These are phyloP conservation scores for Acanthamoeba triangularis DNA, from an alignment of 208 protist species.

Conservation along the genomic window DNA sequence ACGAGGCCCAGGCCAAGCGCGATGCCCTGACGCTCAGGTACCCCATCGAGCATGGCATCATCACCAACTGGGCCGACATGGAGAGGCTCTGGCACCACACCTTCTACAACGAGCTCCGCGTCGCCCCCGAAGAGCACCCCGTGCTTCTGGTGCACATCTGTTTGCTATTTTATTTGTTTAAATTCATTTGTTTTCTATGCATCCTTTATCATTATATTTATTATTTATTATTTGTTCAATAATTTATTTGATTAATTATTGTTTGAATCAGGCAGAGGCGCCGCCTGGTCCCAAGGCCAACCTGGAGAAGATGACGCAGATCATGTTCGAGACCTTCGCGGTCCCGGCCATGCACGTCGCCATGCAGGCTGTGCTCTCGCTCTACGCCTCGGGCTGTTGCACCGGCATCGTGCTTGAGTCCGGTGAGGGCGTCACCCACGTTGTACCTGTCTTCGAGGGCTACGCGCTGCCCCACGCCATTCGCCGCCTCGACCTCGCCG, in stretches of 20 bases:
- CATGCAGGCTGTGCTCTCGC: conserved; percentile 95
- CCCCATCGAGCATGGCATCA: conserved; percentile 98
- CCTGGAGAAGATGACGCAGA: conserved; percentile 94
- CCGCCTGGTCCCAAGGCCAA: background rate
- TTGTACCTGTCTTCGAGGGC: conserved; percentile 98
- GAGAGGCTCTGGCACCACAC: conserved; percentile 97
- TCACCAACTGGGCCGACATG: conserved; percentile 98
- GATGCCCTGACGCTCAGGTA: conserved; percentile 95
- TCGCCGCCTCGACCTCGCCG: conserved; percentile 96
- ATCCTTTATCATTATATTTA: too few species aligned
- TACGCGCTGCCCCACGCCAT: conserved; percentile 93
- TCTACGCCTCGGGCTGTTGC: conserved; percentile 97
- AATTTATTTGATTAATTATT: too few species aligned
- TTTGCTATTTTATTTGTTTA: too few species aligned
- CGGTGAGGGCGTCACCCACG: conserved; percentile 99
- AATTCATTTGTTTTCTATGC: too few species aligned
- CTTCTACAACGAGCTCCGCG: conserved; percentile 88
- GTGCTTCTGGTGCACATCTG: conserved; percentile 87
- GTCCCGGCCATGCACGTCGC: conserved; percentile 95
- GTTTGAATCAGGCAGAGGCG: too few species aligned
- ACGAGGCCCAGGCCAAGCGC: conserved; percentile 93
- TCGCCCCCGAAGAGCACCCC: conserved; percentile 95
- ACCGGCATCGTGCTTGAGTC: conserved; percentile 99
- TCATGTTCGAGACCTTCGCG: conserved; percentile 98
- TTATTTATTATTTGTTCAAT: too few species aligned